Evolutionary conservation across 306 rosid genomes (phyloP).

Genomic region (Lathyrus aphaca): DNA sequence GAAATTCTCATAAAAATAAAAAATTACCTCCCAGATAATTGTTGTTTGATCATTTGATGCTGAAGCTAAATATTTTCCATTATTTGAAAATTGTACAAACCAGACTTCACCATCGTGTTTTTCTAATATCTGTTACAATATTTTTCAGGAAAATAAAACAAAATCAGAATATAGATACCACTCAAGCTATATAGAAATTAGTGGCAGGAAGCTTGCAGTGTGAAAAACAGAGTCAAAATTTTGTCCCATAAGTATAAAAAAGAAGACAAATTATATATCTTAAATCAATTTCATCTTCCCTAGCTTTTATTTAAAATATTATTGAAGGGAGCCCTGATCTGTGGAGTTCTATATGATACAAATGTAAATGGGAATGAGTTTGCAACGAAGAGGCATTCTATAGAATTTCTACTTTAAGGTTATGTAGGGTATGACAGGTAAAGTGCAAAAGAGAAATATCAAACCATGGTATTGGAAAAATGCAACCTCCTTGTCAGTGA

Average conservation of each 20-base stretch:
- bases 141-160: constrained; percentile 29
- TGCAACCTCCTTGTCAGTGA: constrained; percentile 12
- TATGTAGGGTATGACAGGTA: background rate
- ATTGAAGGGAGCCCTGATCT: constrained; percentile 24
- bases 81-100: constrained; percentile 91
- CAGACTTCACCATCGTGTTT: constrained; percentile 88
- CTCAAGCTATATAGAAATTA: constrained; percentile 25
- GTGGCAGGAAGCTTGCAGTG: constrained; percentile 1
- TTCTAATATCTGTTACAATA: constrained; percentile 63
- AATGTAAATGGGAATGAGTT: constrained; percentile 9
- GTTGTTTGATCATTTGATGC: constrained; percentile 85
- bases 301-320: constrained; percentile 24
- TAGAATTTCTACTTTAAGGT: constrained; percentile 19
- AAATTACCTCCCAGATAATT: constrained; percentile 93
- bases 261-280: background rate
- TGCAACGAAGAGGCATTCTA: constrained; percentile 2
- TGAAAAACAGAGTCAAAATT: constrained; percentile 29
- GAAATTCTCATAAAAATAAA: constrained; percentile 24
- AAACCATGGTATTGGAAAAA: constrained; percentile 14
- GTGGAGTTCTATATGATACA: constrained; percentile 24
- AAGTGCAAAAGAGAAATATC: constrained; percentile 35
- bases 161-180: constrained; percentile 35
- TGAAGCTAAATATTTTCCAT: constrained; percentile 91
- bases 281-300: constrained; percentile 18
- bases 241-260: background rate